Conservation (phyloP, 192 early-diverging fungal genomes). For the Coemansia sp. region DNA sequence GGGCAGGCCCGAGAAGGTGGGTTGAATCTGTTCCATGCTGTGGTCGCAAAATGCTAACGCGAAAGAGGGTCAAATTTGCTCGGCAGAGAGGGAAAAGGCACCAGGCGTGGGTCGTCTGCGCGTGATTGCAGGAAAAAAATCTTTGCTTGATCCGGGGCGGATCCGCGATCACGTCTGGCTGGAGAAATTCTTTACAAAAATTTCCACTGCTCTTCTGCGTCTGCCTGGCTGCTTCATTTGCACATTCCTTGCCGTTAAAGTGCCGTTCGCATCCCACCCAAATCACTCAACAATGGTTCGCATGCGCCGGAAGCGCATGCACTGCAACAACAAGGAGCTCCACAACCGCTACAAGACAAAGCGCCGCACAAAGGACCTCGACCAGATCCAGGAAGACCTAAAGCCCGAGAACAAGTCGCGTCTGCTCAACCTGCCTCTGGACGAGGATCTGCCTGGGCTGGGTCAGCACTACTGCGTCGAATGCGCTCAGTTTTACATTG, state of each 20-base stretch:
- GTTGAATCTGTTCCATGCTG: conserved; percentile 9
- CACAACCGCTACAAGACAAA: conserved; percentile 78
- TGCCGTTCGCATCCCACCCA: no score
- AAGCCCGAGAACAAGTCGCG: conserved; percentile 63
- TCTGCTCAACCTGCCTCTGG: conserved; percentile 58
- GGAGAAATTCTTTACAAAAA: neutral
- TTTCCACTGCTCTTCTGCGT: neutral
- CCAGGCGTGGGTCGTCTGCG: neutral
- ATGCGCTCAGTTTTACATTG: conserved; percentile 72
- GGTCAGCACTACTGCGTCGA: conserved; percentile 90
- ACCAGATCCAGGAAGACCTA: conserved; percentile 92
- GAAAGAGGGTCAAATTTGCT: neutral
- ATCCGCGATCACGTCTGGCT: neutral
- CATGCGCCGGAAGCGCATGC: conserved; percentile 48
- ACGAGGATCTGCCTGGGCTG: conserved; percentile 84
- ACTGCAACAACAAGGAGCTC: conserved; percentile 61
- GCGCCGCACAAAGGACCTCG: conserved; percentile 85
- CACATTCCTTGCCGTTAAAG: no score
- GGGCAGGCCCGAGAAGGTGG: conserved; percentile 1
- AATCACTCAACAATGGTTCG: conserved; percentile 26
- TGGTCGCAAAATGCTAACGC: no score
- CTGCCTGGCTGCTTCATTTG: no score
- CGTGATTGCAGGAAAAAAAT: no score
- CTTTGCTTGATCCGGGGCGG: conserved; percentile 2
- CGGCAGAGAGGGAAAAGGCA: neutral